phyloP scores from a whole-genome alignment of 2,329 filamentous ascomycete species.

The Fusarium sp. region DNA sequence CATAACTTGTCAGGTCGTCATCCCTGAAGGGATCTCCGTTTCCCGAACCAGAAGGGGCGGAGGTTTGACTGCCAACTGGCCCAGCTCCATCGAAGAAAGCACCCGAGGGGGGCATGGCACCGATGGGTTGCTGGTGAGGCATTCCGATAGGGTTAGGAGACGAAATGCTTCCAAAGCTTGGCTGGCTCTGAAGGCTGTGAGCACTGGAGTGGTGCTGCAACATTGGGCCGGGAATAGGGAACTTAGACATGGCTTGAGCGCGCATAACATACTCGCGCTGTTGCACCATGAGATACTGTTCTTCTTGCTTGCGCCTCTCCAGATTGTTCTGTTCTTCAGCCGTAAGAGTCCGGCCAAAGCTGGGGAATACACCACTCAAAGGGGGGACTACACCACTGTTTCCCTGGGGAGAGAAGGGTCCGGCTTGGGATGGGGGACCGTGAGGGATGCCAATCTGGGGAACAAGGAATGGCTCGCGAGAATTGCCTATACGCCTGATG shows the following conservation, averaged over 20 bases:
- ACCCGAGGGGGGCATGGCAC: constrained; percentile 69
- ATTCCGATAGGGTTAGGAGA: constrained; percentile 84
- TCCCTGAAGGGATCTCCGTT: constrained; percentile 70
- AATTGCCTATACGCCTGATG: constrained; percentile 96
- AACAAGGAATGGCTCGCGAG: constrained; percentile 95
- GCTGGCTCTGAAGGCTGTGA: constrained; percentile 96
- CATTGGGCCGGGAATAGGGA: constrained; percentile 67
- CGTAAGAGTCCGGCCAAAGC: constrained; percentile 94
- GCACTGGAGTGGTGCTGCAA: constrained; percentile 95
- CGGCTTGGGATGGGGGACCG: constrained; percentile 72
- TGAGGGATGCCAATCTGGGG: constrained; percentile 97
- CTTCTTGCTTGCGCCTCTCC: constrained; percentile 96
- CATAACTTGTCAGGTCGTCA: constrained; percentile 79
- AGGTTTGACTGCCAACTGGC: constrained; percentile 51
- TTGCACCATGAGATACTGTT: constrained; percentile 95
- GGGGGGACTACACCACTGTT: constrained; percentile 81
- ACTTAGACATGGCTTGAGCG: constrained; percentile 82
- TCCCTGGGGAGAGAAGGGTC: constrained; percentile 62
- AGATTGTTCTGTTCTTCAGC: constrained; percentile 98
- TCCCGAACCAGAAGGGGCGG: constrained; percentile 47
- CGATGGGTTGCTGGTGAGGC: constrained; percentile 64
- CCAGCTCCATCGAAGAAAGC: constrained; percentile 77
- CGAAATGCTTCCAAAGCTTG: constrained; percentile 93
- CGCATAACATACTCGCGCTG: constrained; percentile 94
- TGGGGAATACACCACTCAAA: constrained; percentile 92